Evolutionary conservation across 352 stramenopile genomes (phyloP).

Genomic region (Pythium diclinum): DNA sequence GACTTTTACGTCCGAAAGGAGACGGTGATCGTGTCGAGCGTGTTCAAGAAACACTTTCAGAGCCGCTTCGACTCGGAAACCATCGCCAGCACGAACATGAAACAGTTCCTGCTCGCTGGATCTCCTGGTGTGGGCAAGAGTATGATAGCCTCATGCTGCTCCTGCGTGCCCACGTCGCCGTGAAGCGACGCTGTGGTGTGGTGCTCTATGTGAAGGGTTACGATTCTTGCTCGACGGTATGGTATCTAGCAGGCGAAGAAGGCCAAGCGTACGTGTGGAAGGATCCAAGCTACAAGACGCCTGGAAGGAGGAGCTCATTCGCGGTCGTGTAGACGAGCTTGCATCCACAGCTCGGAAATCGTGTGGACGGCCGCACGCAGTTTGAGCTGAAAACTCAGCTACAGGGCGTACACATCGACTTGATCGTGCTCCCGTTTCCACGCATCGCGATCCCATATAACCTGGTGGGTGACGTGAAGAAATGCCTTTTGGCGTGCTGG

Average conservation of each 20-base stretch:
- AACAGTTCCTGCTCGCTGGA: not conserved
- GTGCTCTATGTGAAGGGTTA: not conserved
- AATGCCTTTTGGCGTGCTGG: not conserved
- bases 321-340: not conserved
- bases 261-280: not conserved
- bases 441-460: not conserved
- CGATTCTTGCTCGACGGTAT: not conserved
- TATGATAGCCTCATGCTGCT: not conserved
- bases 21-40: not conserved
- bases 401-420: not conserved
- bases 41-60: not conserved
- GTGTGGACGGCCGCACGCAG: not conserved
- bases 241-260: not conserved
- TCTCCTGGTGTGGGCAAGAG: not conserved
- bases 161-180: not conserved
- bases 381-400: not conserved
- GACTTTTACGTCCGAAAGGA: not conserved
- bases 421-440: not conserved
- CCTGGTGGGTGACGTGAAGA: not conserved
- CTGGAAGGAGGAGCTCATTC: not conserved
- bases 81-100: not conserved
- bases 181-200: not conserved
- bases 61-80: not conserved
- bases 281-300: not conserved
- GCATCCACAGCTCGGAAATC: not conserved